Evolutionary conservation across 805 yeast genomes (phyloP).

Genomic region (Candida schatavii): DNA sequence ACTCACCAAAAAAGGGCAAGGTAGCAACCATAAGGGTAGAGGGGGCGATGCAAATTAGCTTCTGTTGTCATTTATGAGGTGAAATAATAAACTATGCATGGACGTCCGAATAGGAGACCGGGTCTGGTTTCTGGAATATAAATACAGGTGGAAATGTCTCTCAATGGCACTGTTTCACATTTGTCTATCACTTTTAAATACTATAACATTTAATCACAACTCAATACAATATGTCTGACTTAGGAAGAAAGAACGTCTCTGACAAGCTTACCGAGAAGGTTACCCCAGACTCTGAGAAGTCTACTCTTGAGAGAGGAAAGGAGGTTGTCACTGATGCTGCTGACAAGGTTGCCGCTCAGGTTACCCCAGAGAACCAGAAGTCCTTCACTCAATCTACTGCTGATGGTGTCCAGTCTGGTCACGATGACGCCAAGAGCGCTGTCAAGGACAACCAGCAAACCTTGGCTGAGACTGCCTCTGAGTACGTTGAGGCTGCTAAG

Average conservation of each 20-base stretch:
- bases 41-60: too few species aligned
- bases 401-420: conserved; percentile 58
- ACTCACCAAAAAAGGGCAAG: too few species aligned
- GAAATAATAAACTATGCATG: too few species aligned
- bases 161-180: background rate
- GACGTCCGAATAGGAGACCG: too few species aligned
- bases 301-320: conserved; percentile 62
- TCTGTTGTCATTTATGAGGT: too few species aligned
- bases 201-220: background rate
- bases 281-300: conserved; percentile 71
- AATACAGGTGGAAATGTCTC: background rate
- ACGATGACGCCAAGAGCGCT: conserved; percentile 47
- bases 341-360: conserved; percentile 59
- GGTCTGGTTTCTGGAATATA: background rate
- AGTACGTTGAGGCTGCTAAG: conserved; percentile 55
- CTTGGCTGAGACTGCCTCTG: conserved; percentile 40
- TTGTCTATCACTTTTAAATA: background rate
- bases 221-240: conserved; percentile 35
- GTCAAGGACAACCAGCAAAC: conserved; percentile 17
- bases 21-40: too few species aligned
- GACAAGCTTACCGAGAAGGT: conserved; percentile 66
- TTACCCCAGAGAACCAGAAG: conserved; percentile 66
- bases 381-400: conserved; percentile 65
- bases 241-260: conserved; percentile 73
- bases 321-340: conserved; percentile 64